Evolutionary conservation across 1,284 basidiomycete genomes (phyloP).

Genomic region (Veloboletus limbatus): DNA sequence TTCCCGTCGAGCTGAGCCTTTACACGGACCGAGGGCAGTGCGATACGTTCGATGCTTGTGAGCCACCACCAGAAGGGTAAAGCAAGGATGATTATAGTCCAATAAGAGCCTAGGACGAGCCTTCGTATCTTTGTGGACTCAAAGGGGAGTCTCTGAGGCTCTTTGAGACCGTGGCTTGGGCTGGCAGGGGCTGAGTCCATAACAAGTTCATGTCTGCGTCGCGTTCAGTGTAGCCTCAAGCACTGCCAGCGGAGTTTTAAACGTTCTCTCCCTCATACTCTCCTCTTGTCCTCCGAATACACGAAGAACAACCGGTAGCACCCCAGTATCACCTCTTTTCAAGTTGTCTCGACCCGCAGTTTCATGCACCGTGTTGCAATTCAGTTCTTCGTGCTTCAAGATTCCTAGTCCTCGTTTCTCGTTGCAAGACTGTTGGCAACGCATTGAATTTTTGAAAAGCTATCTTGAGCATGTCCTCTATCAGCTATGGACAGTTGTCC

Average conservation of each 20-base stretch:
- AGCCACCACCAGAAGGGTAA: constrained; percentile 87
- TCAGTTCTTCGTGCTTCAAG: constrained; percentile 7
- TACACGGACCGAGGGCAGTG: constrained; percentile 67
- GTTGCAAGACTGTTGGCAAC: constrained; percentile 9
- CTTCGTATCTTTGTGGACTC: constrained; percentile 49
- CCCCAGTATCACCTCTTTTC: neutral
- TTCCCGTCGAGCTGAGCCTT: constrained; percentile 45
- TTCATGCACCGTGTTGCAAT: constrained; percentile 8
- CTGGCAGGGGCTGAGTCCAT: constrained; percentile 22
- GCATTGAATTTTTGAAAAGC: constrained; percentile 5
- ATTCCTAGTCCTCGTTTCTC: constrained; percentile 6
- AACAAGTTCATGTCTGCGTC: constrained; percentile 12
- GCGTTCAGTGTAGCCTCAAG: constrained; percentile 12
- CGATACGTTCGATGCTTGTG: constrained; percentile 79
- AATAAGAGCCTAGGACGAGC: constrained; percentile 69
- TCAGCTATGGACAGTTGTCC: constrained; percentile 27
- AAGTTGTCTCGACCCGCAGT: constrained; percentile 1
- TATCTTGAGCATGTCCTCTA: constrained; percentile 26
- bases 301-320: constrained; percentile 14
- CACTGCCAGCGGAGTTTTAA: constrained; percentile 32
- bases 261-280: constrained; percentile 24
- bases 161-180: constrained; percentile 36
- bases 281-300: constrained; percentile 16
- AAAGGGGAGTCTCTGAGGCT: constrained; percentile 52
- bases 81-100: constrained; percentile 67